Evolutionary conservation across 1,284 basidiomycete genomes (phyloP).

Genomic region (Gomphus sp.): DNA sequence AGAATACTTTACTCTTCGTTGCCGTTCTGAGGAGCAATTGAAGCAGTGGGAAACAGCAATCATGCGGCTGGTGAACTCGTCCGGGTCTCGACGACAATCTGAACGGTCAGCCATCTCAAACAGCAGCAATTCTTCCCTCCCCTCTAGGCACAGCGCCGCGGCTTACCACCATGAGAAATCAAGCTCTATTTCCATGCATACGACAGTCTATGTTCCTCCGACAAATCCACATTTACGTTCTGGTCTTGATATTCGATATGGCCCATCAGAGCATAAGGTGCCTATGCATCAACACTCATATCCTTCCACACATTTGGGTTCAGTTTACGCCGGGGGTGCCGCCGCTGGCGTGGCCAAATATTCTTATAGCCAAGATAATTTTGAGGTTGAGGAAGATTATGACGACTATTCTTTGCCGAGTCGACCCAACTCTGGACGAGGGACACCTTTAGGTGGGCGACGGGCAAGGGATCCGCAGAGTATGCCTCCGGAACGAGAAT

Average conservation of each 20-base stretch:
- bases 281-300: background rate
- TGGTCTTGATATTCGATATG: constrained; percentile 4
- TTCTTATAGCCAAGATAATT: constrained; percentile 33
- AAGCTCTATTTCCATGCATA: constrained; percentile 9
- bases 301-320: background rate
- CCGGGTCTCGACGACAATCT: constrained; percentile 51
- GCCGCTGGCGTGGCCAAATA: constrained; percentile 1
- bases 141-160: constrained; percentile 12
- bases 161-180: constrained; percentile 3
- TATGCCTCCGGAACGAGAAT: constrained; percentile 47
- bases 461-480: constrained; percentile 47
- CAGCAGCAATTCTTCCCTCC: constrained; percentile 33
- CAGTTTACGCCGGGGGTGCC: background rate
- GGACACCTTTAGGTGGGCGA: constrained; percentile 53
- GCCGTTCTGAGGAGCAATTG: constrained; percentile 88
- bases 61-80: constrained; percentile 75
- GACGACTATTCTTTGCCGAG: constrained; percentile 57
- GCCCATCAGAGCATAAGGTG: background rate
- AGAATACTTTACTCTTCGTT: constrained; percentile 92
- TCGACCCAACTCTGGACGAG: constrained; percentile 45
- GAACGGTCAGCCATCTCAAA: constrained; percentile 47
- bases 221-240: constrained; percentile 2
- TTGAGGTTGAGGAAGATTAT: constrained; percentile 57
- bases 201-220: constrained; percentile 2
- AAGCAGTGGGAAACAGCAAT: constrained; percentile 88